Base-by-base conservation (phyloP, 495 filamentous ascomycete species). In the Xylaria nigripes region DNA sequence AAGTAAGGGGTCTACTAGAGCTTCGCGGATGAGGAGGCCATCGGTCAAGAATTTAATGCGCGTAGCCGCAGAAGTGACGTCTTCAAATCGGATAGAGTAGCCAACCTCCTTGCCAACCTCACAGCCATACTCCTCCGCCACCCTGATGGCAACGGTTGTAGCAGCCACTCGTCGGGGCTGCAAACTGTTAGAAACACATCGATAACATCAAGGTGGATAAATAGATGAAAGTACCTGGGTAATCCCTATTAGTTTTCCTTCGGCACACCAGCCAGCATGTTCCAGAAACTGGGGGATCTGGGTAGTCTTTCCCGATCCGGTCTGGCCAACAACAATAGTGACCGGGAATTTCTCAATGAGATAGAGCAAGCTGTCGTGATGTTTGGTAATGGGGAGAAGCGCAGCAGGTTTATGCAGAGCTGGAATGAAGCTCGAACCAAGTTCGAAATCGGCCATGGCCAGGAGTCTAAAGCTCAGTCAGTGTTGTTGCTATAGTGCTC, bases 31-130 rank as follows among this genome's bases (percentile, higher is more conserved):
- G 23, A 99, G 78, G 62, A 99, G 79, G 9, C 93, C 94, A 75
- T 99, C 93, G 2, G 94, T 97, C 55, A 97, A 69, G 66, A 96
- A 99, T 66, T 99, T 99, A 68, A 99, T 94, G 45, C 81, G 80
- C 2, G 93, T 99, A 45, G 78, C 74, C 10, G 85, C 80, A 41
- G 90, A 95, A n/a, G 91, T 96, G 58, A 86, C 75, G 75, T 97
- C 93, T 65, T 97, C 94, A 66, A 99, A 99, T 49, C 93, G 81
- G 56, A 97, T 96, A 19, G 90, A 90, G 66, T 96, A 97, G 44
- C 94, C 94, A 50, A 97, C 90, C 69, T 96, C 88, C 71, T 96
- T 89, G 16, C 93, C 94, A 19, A 98, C 59, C 59, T 91, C 85
- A 66, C 88, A 89, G 10, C 90, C 85, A 79, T 90, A 86, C 70